These are phyloP conservation scores for Polygonum aviculare DNA, from an alignment of 148 eudicot genomes.

Conservation along the genomic window DNA sequence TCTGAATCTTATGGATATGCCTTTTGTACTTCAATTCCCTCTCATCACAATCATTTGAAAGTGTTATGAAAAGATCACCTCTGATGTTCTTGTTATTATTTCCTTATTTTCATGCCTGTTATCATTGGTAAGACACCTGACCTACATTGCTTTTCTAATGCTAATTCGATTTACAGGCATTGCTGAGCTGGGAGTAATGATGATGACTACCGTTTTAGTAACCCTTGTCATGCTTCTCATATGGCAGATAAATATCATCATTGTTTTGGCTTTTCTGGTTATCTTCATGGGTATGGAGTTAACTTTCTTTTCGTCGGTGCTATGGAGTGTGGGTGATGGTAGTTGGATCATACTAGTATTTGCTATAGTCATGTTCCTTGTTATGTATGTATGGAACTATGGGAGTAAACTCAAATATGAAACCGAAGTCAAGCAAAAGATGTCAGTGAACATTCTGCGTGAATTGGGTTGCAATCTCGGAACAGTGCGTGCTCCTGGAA, in stretches of 20 bases:
- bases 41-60: not conserved
- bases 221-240: conserved; percentile 96
- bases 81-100: not conserved
- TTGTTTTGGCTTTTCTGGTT: conserved; percentile 58
- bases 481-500: conserved; percentile 94
- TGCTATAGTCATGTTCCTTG: conserved; percentile 57
- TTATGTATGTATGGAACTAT: conserved; percentile 94
- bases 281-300: conserved; percentile 84
- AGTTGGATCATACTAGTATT: conserved; percentile 93
- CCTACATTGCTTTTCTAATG: conserved; percentile 16
- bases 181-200: conserved; percentile 97
- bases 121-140: not conserved
- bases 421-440: conserved; percentile 85
- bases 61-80: not conserved
- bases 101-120: not conserved
- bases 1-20: not conserved
- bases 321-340: conserved; percentile 81
- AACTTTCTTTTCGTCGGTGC: conserved; percentile 81
- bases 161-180: conserved; percentile 51
- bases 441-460: conserved; percentile 79
- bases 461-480: conserved; percentile 87
- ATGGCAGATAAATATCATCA: conserved; percentile 85
- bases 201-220: conserved; percentile 86
- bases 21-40: not conserved
- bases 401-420: conserved; percentile 93